Conservation (phyloP, 129 eudicot genomes). For the Artemisia annua region DNA sequence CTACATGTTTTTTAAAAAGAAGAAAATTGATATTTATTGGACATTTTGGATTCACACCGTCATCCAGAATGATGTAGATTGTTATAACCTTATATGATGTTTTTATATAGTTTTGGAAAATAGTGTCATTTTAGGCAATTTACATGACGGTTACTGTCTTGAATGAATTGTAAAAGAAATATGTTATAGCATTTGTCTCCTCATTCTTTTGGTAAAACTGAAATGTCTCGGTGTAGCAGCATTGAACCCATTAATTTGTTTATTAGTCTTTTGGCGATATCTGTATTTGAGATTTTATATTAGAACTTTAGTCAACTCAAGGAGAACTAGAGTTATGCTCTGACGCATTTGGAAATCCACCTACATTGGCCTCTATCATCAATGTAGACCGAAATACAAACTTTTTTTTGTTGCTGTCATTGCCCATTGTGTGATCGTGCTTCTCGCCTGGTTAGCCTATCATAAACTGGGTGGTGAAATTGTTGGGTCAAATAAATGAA, state of each 20-base stretch:
- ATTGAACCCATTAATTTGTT: not conserved
- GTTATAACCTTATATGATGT: constrained; percentile 21
- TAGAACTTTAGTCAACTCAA: too few relatives aligned
- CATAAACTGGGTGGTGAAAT: too few relatives aligned
- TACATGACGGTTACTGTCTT: not conserved
- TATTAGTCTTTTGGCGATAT: not conserved
- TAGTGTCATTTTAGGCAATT: not conserved
- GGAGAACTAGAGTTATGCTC: too few relatives aligned
- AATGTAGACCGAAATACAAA: too few relatives aligned
- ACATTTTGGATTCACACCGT: constrained; percentile 16
- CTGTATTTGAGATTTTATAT: not conserved
- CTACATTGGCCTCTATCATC: too few relatives aligned
- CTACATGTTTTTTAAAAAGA: constrained; percentile 1
- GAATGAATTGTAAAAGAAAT: not conserved
- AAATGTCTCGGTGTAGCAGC: not conserved
- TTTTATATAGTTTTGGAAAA: not conserved
- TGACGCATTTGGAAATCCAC: too few relatives aligned
- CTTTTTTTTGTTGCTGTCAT: too few relatives aligned
- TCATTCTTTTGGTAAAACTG: not conserved
- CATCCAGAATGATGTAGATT: too few relatives aligned
- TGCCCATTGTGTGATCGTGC: too few relatives aligned
- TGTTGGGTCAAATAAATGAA: too few relatives aligned
- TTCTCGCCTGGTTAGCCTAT: too few relatives aligned
- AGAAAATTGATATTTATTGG: constrained; percentile 20
- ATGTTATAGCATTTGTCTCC: not conserved